A percentile compares a stretch with the other conserved stretches of the same genome.
These are phyloP conservation scores for Spathaspora gorwiae DNA, from an alignment of 805 yeast genomes.

Conservation along the genomic window DNA sequence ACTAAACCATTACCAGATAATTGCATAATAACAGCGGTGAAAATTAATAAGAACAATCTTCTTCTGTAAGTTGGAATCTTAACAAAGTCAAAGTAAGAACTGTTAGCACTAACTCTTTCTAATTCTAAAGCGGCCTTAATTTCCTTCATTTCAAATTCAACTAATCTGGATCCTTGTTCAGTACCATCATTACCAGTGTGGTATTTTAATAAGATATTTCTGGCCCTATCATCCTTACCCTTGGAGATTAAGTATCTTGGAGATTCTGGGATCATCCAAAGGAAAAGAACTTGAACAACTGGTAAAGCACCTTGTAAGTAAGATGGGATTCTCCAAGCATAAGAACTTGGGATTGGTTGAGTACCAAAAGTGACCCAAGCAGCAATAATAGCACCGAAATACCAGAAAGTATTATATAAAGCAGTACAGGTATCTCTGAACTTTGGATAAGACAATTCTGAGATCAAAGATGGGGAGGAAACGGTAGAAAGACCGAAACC, in stretches of 20 bases:
- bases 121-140: constrained; percentile 36
- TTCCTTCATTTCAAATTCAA: constrained; percentile 37
- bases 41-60: constrained; percentile 33
- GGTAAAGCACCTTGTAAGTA: constrained; percentile 49
- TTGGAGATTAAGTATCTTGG: constrained; percentile 43
- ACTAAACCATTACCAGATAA: constrained; percentile 51
- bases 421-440: constrained; percentile 39
- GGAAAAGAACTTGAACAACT: constrained; percentile 28
- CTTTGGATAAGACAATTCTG: constrained; percentile 49
- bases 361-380: constrained; percentile 51
- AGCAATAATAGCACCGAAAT: constrained; percentile 50
- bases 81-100: constrained; percentile 38
- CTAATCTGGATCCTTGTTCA: constrained; percentile 21
- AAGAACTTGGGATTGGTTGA: constrained; percentile 20
- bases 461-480: constrained; percentile 45
- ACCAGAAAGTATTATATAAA: constrained; percentile 50
- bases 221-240: constrained; percentile 42
- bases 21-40: constrained; percentile 38
- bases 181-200: constrained; percentile 36
- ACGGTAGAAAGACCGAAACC: constrained; percentile 40
- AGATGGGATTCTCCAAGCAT: constrained; percentile 55
- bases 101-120: constrained; percentile 29
- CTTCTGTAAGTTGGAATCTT: constrained; percentile 36
- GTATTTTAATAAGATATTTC: constrained; percentile 31
- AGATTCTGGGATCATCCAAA: constrained; percentile 45